Evolutionary conservation across 257 asterid genomes (phyloP), one percentile per base, ranked within the genome.

Genomic region (Thymus quinquecostatus): DNA sequence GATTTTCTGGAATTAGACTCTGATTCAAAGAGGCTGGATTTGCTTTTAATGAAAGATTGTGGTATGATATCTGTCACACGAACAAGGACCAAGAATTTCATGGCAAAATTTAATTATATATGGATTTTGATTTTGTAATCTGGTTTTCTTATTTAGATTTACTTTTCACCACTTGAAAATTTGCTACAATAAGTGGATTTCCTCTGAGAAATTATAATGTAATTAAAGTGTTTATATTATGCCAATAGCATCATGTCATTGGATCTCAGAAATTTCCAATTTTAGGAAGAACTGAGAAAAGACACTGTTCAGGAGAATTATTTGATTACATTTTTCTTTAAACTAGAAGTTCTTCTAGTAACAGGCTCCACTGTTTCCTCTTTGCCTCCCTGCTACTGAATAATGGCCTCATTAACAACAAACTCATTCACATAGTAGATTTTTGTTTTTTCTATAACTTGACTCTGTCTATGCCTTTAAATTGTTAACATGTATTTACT

Each of bases 21-120:
- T 62, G 47, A 33, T 62, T 66, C 75, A 51, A 61, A 54, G 43
- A 41, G 32, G 59, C 74, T 27, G 60, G 63, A 49, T n/a, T 61
- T 13, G 2, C 60, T 61, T 29, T 45, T 43, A 54, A 50, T 21
- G 30, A 59, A 70, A 55, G 41, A 50, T 47, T 21, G 21, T 21
- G 21, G 21, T 21, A 21, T 21, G 21, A 21, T 21, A 21, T 38
- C 41, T 38, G 41, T 34, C 38, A 34, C 38, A 34, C 38, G 57
- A 55, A 45, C 72, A 30, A 70, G 53, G 45, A 44, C 60, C 47
- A 34, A n/a, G 14, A 53, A 5, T 12, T 67, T 41, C 3, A 61
- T 10, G 13, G n/a, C 47, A 14, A 50, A 58, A 48, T 12, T 3
- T 48, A 9, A 11, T 43, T 70, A 50, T 61, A 50, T 61, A 7